Base-by-base conservation (phyloP, 2,329 filamentous ascomycete genomes). In the Talaromyces sp. region DNA sequence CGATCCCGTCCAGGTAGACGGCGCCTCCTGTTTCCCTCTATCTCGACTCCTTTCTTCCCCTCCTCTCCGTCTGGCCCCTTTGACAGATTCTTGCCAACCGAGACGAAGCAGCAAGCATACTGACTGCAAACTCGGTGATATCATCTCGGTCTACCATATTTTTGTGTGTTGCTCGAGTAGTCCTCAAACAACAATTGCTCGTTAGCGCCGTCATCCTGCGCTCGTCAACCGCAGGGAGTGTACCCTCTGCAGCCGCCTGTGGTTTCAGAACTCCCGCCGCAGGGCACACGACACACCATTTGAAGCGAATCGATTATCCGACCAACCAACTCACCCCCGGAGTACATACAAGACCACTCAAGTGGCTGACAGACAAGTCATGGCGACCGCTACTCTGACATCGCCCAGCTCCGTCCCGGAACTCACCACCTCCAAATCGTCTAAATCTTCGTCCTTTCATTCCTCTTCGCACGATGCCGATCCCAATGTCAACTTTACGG, bases 391-490 rank as follows among this genome's bases (percentile, higher is more conserved):
- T 37, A 62, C 60, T 43, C 43, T 65, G 14, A 61, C 65, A 5
- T 64, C 78, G 66, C 88, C 89, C 56, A 86, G 85, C 76, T 92
- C 90, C 69, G 90, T 90, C 65, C 90, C 90, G 67, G 91, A 92
- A 72, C 87, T 96, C 79, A 92, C 90, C 68, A 85, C 84, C 70
- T 96, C 92, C 67, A 96, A 94, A 78, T 95, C 92, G 68, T 96
- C 92, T 69, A 96, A 95, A 78, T 93, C 92, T 33, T 96, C 92
- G 5, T 96, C 92, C 59, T 90, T 94, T 72, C 90, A 89, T 71
- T 96, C 93, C 43, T 96, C 93, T 47, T 88, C 86, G 67, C 90
- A 88, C 61, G 81, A 87, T 72, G 90, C 92, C 72, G 90, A 91
- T 70, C 77, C 80, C 31, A 87, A 89, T 72, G 86, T 84, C 70